A percentile compares a stretch with the other conserved stretches of the same genome.
phyloP scores from a whole-genome alignment of 768 basidiomycete genomes.

The Hebeloma cylindrosporum region DNA sequence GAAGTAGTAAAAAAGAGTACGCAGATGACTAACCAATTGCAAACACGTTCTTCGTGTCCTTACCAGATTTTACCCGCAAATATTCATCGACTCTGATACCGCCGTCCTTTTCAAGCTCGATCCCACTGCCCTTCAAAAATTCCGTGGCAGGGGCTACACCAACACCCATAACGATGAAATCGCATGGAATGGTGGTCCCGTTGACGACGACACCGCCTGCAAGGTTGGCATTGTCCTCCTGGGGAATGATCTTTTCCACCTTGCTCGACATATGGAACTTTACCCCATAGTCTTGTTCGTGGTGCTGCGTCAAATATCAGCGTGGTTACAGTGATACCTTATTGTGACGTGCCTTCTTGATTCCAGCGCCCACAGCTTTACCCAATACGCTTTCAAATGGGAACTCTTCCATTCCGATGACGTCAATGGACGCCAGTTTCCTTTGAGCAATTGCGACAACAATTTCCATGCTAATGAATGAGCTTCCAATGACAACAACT shows the following conservation, averaged over 20 bases:
- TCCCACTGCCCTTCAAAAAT: slow-evolving; percentile 70
- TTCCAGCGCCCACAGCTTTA: slow-evolving; percentile 70
- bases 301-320: slow-evolving; percentile 46
- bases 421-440: slow-evolving; percentile 77
- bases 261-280: slow-evolving; percentile 79
- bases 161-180: slow-evolving; percentile 82
- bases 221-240: slow-evolving; percentile 48
- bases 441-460: slow-evolving; percentile 72
- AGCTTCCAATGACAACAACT: slow-evolving; percentile 81
- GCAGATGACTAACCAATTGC: slow-evolving; percentile 55
- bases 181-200: slow-evolving; percentile 63
- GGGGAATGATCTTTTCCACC: slow-evolving; percentile 66
- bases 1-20: background rate
- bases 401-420: slow-evolving; percentile 78
- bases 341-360: slow-evolving; percentile 60
- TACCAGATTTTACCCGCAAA: slow-evolving; percentile 52
- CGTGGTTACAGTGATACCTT: background rate
- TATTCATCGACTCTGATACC: slow-evolving; percentile 78
- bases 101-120: slow-evolving; percentile 71
- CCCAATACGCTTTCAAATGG: slow-evolving; percentile 86
- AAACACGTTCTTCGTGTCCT: slow-evolving; percentile 53
- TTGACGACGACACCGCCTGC: slow-evolving; percentile 68
- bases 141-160: slow-evolving; percentile 83
- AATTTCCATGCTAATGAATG: slow-evolving; percentile 94
- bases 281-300: slow-evolving; percentile 73